A percentile compares a stretch with the other conserved stretches of the same genome.
phyloP scores from a whole-genome alignment of 2,329 filamentous ascomycete species.

The Colletotrichum sidae region DNA sequence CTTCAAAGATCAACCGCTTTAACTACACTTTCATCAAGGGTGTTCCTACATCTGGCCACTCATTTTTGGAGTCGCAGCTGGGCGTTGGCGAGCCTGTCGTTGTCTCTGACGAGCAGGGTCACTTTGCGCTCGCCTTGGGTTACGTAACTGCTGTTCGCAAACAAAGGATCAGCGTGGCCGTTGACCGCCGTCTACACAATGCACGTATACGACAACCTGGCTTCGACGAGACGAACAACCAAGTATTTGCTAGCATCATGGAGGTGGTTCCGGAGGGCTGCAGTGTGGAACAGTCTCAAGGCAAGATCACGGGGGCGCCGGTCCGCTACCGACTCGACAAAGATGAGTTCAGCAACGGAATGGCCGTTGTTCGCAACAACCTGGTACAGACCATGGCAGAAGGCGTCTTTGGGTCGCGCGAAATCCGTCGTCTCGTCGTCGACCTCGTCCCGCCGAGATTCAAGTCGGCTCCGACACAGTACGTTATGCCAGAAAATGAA shows the following conservation, averaged over 20 bases:
- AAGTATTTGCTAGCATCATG: conserved; percentile 93
- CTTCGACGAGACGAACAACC: conserved; percentile 82
- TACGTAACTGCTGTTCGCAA: conserved; percentile 85
- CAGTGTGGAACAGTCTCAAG: conserved; percentile 61
- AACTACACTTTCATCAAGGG: conserved; percentile 87
- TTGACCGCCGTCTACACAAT: conserved; percentile 91
- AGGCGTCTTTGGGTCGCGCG: conserved; percentile 74
- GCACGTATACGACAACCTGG: conserved; percentile 79
- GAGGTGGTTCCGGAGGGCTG: conserved; percentile 74
- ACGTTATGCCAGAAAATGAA: conserved; percentile 70
- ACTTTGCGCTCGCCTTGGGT: conserved; percentile 94
- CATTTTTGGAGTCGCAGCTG: conserved; percentile 92
- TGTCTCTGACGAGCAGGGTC: conserved; percentile 93
- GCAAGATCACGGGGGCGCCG: conserved; percentile 64
- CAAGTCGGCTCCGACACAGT: conserved; percentile 72
- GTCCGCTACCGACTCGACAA: conserved; percentile 90
- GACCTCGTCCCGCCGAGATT: conserved; percentile 81
- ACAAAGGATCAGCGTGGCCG: conserved; percentile 84
- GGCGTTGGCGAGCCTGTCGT: conserved; percentile 90
- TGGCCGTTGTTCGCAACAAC: conserved; percentile 95
- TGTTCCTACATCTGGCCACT: conserved; percentile 71
- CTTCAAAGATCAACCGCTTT: conserved; percentile 90
- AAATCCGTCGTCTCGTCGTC: conserved; percentile 84
- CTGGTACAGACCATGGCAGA: conserved; percentile 92
- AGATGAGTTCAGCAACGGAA: conserved; percentile 98